Conservation (phyloP, 441 rosid genomes). For the Populus hybrid region DNA sequence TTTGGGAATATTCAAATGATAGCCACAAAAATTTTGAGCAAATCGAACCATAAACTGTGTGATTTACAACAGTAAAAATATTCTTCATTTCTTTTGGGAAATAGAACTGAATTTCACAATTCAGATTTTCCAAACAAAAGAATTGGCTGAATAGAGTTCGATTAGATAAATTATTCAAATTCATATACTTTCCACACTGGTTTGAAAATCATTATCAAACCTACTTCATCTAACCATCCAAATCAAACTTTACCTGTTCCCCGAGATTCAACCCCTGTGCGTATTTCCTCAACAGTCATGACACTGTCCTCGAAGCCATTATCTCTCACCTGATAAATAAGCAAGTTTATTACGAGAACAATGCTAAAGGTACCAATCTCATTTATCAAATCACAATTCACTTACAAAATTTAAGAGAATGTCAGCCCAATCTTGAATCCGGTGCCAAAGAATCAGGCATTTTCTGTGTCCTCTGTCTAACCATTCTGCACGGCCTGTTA, state of each 20-base stretch:
- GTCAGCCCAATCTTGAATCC: conserved; percentile 95
- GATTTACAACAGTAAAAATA: too few species aligned
- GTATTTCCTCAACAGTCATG: conserved; percentile 84
- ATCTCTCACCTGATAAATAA: conserved; percentile 58
- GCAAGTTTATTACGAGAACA: conserved; percentile 12
- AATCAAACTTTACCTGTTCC: conserved; percentile 64
- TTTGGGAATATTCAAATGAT: too few species aligned
- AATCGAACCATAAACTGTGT: too few species aligned
- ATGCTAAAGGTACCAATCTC: neutral
- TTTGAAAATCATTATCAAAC: neutral
- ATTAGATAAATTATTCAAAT: too few species aligned
- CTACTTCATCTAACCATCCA: conserved; percentile 2
- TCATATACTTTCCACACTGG: neutral
- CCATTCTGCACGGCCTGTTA: conserved; percentile 94
- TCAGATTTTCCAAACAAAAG: too few species aligned
- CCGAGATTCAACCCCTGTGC: conserved; percentile 72
- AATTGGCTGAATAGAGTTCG: too few species aligned
- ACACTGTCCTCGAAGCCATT: conserved; percentile 87
- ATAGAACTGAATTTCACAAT: too few species aligned
- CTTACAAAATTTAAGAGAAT: conserved; percentile 76
- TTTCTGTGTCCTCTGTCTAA: conserved; percentile 87
- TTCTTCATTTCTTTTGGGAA: too few species aligned
- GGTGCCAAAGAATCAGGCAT: conserved; percentile 87
- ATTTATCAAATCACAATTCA: conserved; percentile 8
- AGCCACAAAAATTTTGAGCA: too few species aligned